These are phyloP conservation scores for Jatropha multifida DNA, from an alignment of 441 rosid species.

Conservation along the genomic window DNA sequence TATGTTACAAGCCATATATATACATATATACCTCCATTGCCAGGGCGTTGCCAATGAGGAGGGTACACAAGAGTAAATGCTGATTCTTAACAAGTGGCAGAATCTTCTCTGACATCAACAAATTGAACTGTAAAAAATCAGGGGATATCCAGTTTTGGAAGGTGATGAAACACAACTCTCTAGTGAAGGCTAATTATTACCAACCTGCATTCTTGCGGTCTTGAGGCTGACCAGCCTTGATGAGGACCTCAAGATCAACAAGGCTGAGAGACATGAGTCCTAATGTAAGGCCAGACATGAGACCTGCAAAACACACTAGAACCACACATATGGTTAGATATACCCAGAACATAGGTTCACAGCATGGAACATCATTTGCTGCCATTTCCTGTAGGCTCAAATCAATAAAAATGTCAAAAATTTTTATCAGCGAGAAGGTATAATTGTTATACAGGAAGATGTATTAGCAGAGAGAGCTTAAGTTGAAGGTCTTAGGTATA, in stretches of 20 bases:
- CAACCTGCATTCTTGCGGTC: slow-evolving; percentile 78
- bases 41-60: slow-evolving; percentile 77
- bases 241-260: slow-evolving; percentile 80
- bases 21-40: slow-evolving; percentile 74
- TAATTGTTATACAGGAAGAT: not conserved
- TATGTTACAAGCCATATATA: not conserved
- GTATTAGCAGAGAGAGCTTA: not conserved
- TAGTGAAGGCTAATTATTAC: not conserved
- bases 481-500: not conserved
- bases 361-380: slow-evolving; percentile 83
- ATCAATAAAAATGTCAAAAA: not conserved
- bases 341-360: slow-evolving; percentile 82
- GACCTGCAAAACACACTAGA: slow-evolving; percentile 75
- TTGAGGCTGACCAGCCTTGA: slow-evolving; percentile 67
- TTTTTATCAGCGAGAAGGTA: not conserved
- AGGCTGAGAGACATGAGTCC: slow-evolving; percentile 91
- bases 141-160: not conserved
- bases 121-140: not conserved
- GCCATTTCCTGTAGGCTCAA: slow-evolving; percentile 41
- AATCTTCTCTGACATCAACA: slow-evolving; percentile 58
- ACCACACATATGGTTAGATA: slow-evolving; percentile 49
- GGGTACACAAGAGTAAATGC: slow-evolving; percentile 81
- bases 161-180: not conserved
- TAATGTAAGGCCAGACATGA: slow-evolving; percentile 83
- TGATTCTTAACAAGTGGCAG: slow-evolving; percentile 76